A percentile compares a stretch with the other conserved stretches of the same genome.
Conservation (phyloP, 192 early-diverging fungal species). For the Coemansia sp. region DNA sequence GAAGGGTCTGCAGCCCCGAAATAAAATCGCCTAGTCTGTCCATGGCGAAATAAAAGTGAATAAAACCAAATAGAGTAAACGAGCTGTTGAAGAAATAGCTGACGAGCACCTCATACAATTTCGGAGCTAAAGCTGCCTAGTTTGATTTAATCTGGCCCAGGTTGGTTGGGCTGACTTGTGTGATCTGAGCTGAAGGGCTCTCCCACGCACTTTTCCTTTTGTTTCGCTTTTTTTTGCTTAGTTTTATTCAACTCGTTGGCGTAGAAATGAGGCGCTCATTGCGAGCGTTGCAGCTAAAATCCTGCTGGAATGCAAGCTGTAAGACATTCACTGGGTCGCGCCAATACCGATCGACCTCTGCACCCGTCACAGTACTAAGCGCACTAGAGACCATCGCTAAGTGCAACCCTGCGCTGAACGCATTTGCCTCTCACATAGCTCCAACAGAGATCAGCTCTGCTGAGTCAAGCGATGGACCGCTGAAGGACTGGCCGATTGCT, state of each 20-base stretch:
- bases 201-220: not conserved
- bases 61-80: not conserved
- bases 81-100: not conserved
- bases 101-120: not conserved
- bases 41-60: constrained; percentile 18
- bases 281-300: not conserved
- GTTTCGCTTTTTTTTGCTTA: not conserved
- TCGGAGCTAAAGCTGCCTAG: not conserved
- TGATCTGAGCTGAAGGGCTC: not conserved
- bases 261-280: not conserved
- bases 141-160: not conserved
- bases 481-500: constrained; percentile 71
- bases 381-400: constrained; percentile 19
- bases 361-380: constrained; percentile 7
- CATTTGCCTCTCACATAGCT: constrained; percentile 10
- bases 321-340: not conserved
- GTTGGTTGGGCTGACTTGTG: not conserved
- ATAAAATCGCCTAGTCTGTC: constrained; percentile 49
- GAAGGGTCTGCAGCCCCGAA: constrained; percentile 38
- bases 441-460: not conserved
- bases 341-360: not conserved
- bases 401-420: constrained; percentile 31
- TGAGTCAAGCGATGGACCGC: constrained; percentile 19
- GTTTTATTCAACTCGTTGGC: not conserved
- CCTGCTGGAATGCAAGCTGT: not conserved